Percentiles rank a stretch among this genome's conserved stretches.
These are phyloP conservation scores for Mercurialis annua DNA, from an alignment of 345 rosid species.

Conservation along the genomic window DNA sequence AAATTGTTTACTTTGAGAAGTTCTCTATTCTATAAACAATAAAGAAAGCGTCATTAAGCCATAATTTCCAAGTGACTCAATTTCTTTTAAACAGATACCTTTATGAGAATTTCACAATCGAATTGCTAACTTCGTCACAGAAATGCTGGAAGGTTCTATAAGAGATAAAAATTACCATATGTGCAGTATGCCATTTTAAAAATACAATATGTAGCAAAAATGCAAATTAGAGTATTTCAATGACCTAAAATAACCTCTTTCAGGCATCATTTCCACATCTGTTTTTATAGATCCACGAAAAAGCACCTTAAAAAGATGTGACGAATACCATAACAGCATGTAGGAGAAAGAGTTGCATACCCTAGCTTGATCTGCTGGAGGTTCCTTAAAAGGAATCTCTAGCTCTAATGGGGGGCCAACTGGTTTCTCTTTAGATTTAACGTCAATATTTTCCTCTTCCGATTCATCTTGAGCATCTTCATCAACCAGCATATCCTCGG, in stretches of 20 bases:
- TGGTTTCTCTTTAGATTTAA: slow-evolving; percentile 77
- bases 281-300: neutral
- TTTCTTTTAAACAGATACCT: neutral
- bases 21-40: neutral
- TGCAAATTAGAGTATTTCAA: neutral
- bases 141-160: neutral
- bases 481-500: slow-evolving; percentile 71
- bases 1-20: neutral
- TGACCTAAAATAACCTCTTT: neutral
- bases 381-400: slow-evolving; percentile 74
- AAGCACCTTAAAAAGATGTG: neutral
- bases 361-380: slow-evolving; percentile 82
- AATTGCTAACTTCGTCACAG: neutral
- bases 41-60: neutral
- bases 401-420: slow-evolving; percentile 87
- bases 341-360: slow-evolving; percentile 33
- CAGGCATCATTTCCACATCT: neutral
- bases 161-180: neutral
- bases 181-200: neutral
- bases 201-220: neutral
- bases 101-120: neutral
- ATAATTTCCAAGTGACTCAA: neutral
- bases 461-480: slow-evolving; percentile 78
- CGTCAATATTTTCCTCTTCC: slow-evolving; percentile 75
- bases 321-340: neutral